Percentiles rank a stretch among this genome's conserved stretches.
Conservation (phyloP, 192 early-diverging fungal species). For the Coemansia sp. region DNA sequence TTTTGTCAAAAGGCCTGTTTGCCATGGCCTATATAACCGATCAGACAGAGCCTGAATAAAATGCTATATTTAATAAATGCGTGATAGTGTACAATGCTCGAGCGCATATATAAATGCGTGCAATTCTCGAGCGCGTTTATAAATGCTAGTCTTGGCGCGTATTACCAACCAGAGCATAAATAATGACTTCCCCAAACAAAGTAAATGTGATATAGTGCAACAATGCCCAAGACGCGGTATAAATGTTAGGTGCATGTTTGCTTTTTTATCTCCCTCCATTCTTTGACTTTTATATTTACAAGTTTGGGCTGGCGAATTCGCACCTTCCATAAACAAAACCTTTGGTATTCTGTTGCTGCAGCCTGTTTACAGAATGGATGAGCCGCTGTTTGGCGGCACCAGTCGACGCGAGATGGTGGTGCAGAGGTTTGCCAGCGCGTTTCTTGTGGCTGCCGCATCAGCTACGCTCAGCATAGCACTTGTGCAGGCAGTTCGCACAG, state of each 20-base stretch:
- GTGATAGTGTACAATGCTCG: constrained; percentile 20
- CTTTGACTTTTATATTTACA: neutral
- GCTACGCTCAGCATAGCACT: constrained; percentile 22
- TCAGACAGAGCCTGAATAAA: neutral
- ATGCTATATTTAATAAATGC: neutral
- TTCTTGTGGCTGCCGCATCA: constrained; percentile 17
- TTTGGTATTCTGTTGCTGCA: too few species aligned
- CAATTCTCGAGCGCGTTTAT: neutral
- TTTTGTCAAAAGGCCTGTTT: constrained; percentile 42
- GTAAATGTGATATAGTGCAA: too few species aligned
- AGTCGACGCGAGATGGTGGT: constrained; percentile 51
- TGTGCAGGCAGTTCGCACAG: constrained; percentile 18
- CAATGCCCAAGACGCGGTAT: too few species aligned
- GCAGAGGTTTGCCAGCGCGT: constrained; percentile 35
- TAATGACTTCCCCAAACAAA: too few species aligned
- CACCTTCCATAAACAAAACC: too few species aligned
- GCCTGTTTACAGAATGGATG: constrained; percentile 30
- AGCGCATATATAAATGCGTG: neutral
- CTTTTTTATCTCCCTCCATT: neutral
- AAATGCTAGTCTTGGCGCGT: neutral
- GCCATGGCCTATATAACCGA: constrained; percentile 29
- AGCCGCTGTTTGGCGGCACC: constrained; percentile 55
- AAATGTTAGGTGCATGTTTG: too few species aligned
- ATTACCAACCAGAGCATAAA: neutral
- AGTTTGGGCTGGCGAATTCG: too few species aligned